Evolutionary conservation across 2,329 filamentous ascomycete species (phyloP), one percentile per base, ranked within the genome.

Genomic region (Sporothrix pseudoabietina): DNA sequence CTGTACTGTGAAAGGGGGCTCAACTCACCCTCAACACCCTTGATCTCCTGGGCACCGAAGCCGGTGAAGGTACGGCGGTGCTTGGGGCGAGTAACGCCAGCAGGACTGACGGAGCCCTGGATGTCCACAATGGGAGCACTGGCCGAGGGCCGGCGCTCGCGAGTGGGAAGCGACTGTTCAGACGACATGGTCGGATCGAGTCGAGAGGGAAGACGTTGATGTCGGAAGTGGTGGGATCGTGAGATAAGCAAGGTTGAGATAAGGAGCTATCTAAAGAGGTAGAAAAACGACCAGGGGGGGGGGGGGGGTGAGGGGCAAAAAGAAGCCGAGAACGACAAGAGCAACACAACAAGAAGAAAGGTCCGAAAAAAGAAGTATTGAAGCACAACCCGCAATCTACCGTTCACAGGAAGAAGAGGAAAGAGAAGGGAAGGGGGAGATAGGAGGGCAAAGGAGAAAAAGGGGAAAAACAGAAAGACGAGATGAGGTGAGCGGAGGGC

Each of bases 21-120:
- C 10, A 35, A 16, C 84, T 84, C 90, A 85, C 94, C 94, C 85
- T 98, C 94, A 68, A 98, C 93, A 78, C 84, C 91, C 86, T 97
- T 98, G 85, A 98, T 98, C 80, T 99, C 96, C 49, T 89, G 86
- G 39, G 94, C 88, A 47, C 94, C 94, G 80, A 98, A 96, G 9
- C 96, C 96, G 10, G 96, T 99, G 77, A 93, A 92, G n/a, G 95
- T 98, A 77, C 96, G 90, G 87, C 94, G 98, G 85, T 99, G 96
- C 85, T 98, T 99, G 63, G 96, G 96, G 75, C 96, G 88, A 35
- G 88, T 89, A 83, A 92, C 91, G 80, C 97, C 95, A 57, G 91
- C 91, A 55, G 94, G 94, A n/a, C 92, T 92, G 73, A 98, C 89
- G 22, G 93, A 91, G 76, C 94, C 94, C 82, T 93, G 87, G 75